phyloP scores from a whole-genome alignment of 192 early-diverging fungal genomes.

The Funneliformis mosseae region DNA sequence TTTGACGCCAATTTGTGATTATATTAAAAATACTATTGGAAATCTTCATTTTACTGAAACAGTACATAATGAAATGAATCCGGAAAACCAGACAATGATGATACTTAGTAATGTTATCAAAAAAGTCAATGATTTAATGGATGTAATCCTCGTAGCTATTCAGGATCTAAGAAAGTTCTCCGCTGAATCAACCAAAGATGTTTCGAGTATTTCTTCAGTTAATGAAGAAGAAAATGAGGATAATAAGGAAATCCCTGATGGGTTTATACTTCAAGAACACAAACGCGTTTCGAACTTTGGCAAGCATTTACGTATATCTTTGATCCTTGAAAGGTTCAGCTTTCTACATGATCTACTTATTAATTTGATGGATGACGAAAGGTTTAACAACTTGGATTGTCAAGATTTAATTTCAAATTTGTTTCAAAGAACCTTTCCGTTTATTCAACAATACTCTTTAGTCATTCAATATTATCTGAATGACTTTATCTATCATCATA shows the following conservation, averaged over 20 bases:
- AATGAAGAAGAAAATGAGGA: slow-evolving; percentile 21
- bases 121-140: slow-evolving; percentile 44
- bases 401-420: slow-evolving; percentile 40
- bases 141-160: slow-evolving; percentile 47
- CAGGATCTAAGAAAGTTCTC: slow-evolving; percentile 43
- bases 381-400: neutral
- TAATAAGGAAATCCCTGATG: slow-evolving; percentile 45
- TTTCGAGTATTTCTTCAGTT: neutral
- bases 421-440: slow-evolving; percentile 54
- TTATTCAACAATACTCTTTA: slow-evolving; percentile 65
- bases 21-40: slow-evolving; percentile 36
- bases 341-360: neutral
- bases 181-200: neutral
- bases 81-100: neutral
- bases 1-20: slow-evolving; percentile 43
- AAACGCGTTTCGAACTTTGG: slow-evolving; percentile 37
- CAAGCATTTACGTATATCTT: slow-evolving; percentile 41
- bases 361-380: slow-evolving; percentile 13
- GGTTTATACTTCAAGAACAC: slow-evolving; percentile 51
- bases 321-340: neutral
- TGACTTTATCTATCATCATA: slow-evolving; percentile 64
- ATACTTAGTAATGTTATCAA: neutral
- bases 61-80: neutral
- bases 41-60: neutral
- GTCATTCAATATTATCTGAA: slow-evolving; percentile 60